Conservation (phyloP, 116 monocot genomes). For the Papilionanthe hybrid region DNA sequence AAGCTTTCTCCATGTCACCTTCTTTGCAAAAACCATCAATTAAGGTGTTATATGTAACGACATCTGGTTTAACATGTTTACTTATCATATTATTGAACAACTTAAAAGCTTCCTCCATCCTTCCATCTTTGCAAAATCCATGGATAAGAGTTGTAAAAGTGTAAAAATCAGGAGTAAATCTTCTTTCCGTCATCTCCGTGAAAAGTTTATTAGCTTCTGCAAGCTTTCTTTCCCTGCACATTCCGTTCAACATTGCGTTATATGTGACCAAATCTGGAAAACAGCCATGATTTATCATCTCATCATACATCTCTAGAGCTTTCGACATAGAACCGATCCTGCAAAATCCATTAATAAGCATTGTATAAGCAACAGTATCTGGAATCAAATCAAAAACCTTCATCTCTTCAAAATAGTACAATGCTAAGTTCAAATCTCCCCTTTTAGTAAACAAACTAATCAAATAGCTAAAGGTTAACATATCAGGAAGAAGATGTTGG, state of each 20-base stretch:
- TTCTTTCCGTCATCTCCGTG: conserved; percentile 65
- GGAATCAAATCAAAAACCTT: conserved; percentile 49
- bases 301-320: conserved; percentile 64
- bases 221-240: conserved; percentile 56
- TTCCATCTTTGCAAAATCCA: conserved; percentile 67
- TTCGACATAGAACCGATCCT: conserved; percentile 39
- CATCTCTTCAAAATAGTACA: conserved; percentile 63
- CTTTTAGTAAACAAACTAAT: conserved; percentile 65
- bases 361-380: conserved; percentile 86
- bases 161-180: conserved; percentile 60
- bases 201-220: conserved; percentile 62
- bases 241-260: conserved; percentile 72
- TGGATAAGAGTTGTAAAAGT: conserved; percentile 74
- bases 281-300: conserved; percentile 67
- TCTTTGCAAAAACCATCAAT: conserved; percentile 80
- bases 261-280: conserved; percentile 71
- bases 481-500: conserved; percentile 55
- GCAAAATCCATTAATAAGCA: conserved; percentile 80
- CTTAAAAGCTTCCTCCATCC: conserved; percentile 38
- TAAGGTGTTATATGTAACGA: conserved; percentile 78
- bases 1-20: conserved; percentile 62
- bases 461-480: conserved; percentile 69
- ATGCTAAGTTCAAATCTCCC: conserved; percentile 45
- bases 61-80: conserved; percentile 62
- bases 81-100: conserved; percentile 53